Evolutionary conservation across 2,329 filamentous ascomycete species (phyloP).

Genomic region (Aureobasidium vineae): DNA sequence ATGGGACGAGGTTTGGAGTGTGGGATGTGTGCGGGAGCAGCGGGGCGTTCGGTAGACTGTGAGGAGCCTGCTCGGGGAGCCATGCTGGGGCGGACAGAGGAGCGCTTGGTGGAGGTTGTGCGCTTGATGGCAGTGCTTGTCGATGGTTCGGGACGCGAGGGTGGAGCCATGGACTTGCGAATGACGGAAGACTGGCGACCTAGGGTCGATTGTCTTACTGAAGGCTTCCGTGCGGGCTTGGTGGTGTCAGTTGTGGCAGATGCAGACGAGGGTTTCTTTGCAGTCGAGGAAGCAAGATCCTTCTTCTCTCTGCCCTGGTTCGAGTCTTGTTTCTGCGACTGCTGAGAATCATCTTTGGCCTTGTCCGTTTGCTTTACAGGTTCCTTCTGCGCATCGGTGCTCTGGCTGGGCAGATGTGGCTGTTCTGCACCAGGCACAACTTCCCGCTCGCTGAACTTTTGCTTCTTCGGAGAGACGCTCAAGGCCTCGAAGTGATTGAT

Average conservation of each 20-base stretch:
- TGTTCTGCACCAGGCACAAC: background rate
- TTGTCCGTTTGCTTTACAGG: background rate
- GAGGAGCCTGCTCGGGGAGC: constrained; percentile 25
- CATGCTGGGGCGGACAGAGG: constrained; percentile 15
- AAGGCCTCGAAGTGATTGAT: background rate
- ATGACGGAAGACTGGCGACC: background rate
- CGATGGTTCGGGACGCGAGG: constrained; percentile 2
- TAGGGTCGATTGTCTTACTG: constrained; percentile 28
- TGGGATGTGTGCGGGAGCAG: constrained; percentile 34
- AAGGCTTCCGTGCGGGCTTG: constrained; percentile 27
- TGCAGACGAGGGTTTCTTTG: constrained; percentile 30
- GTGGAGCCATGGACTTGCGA: constrained; percentile 7
- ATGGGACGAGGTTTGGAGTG: constrained; percentile 49
- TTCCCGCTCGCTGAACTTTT: background rate
- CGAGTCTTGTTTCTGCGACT: too few species aligned
- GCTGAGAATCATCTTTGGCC: background rate
- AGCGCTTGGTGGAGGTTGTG: constrained; percentile 1
- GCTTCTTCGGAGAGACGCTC: background rate
- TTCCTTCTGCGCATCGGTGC: background rate
- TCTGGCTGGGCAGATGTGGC: background rate
- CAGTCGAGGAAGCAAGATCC: background rate
- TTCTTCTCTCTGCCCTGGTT: background rate
- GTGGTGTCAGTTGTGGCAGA: constrained; percentile 31
- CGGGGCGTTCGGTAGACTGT: constrained; percentile 30
- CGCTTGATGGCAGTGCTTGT: background rate